phyloP scores from a whole-genome alignment of 345 rosid species.

The Aquilaria malaccensis region DNA sequence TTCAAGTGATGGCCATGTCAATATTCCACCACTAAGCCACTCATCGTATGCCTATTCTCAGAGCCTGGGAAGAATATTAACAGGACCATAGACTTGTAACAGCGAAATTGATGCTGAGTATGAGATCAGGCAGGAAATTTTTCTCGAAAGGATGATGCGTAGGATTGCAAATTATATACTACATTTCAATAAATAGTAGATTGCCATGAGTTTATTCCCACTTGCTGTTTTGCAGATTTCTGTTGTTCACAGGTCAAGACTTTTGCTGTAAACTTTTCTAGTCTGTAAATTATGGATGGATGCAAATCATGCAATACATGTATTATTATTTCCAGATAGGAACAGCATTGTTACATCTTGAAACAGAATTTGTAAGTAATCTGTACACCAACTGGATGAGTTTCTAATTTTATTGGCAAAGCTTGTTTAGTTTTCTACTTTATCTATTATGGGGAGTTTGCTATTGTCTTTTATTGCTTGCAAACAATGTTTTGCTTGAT shows the following conservation, averaged over 20 bases:
- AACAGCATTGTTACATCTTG: slow-evolving; percentile 25
- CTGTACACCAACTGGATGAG: background rate
- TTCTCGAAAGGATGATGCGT: slow-evolving; percentile 13
- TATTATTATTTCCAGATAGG: slow-evolving; percentile 12
- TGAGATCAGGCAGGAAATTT: slow-evolving; percentile 12
- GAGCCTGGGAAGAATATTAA: slow-evolving; percentile 65
- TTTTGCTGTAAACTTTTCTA: slow-evolving; percentile 17
- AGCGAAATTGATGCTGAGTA: slow-evolving; percentile 6
- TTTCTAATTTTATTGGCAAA: too few relatives aligned
- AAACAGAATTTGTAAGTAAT: slow-evolving; percentile 25
- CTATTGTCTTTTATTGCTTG: too few relatives aligned
- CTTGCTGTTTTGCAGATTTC: slow-evolving; percentile 9
- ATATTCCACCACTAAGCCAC: slow-evolving; percentile 41
- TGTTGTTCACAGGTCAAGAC: slow-evolving; percentile 1
- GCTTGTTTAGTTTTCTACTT: too few relatives aligned
- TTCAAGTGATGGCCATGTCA: slow-evolving; percentile 38
- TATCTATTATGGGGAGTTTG: too few relatives aligned
- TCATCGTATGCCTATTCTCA: slow-evolving; percentile 72
- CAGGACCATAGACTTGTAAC: slow-evolving; percentile 51
- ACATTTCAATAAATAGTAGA: slow-evolving; percentile 9
- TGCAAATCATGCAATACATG: slow-evolving; percentile 18
- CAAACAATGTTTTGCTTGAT: too few relatives aligned
- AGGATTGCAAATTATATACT: slow-evolving; percentile 14
- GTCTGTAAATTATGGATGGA: slow-evolving; percentile 29
- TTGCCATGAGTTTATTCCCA: slow-evolving; percentile 12